These are phyloP conservation scores for Globisporangium cystogenes DNA, from an alignment of 352 stramenopile genomes.

Conservation along the genomic window DNA sequence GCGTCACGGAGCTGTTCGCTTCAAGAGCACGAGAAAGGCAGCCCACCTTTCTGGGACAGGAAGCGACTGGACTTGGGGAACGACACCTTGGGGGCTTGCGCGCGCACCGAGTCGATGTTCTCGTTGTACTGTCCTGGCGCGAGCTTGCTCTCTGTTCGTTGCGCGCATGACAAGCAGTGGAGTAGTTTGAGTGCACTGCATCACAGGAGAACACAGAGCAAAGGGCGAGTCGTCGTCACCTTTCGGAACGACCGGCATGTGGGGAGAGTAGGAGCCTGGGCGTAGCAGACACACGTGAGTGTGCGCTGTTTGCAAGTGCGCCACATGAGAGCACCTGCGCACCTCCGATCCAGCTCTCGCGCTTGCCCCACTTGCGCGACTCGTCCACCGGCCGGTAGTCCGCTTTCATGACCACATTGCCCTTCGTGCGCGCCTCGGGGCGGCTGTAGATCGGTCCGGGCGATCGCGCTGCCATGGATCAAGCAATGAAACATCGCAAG, in stretches of 20 bases:
- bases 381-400: constrained; percentile 68
- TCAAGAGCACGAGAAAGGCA: too few species aligned
- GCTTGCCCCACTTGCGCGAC: constrained; percentile 60
- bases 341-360: constrained; percentile 82
- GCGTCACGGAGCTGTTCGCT: too few species aligned
- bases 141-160: constrained; percentile 39
- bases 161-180: not conserved
- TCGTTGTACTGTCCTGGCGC: constrained; percentile 69
- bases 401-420: constrained; percentile 64
- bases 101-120: constrained; percentile 59
- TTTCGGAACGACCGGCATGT: constrained; percentile 59
- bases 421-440: constrained; percentile 46
- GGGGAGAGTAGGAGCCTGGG: constrained; percentile 33
- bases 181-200: not conserved
- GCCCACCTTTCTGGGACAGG: constrained; percentile 71
- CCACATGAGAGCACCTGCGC: not conserved
- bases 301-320: not conserved
- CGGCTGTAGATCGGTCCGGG: constrained; percentile 72
- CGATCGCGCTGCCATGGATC: constrained; percentile 33
- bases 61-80: constrained; percentile 80
- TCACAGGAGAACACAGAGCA: not conserved
- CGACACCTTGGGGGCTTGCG: constrained; percentile 55
- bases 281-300: too few species aligned
- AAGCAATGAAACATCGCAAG: not conserved
- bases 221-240: constrained; percentile 12